Evolutionary conservation across 192 early-diverging fungal genomes (phyloP), one percentile per base, ranked within the genome.

Genomic region (Geosiphon pyriformis): DNA sequence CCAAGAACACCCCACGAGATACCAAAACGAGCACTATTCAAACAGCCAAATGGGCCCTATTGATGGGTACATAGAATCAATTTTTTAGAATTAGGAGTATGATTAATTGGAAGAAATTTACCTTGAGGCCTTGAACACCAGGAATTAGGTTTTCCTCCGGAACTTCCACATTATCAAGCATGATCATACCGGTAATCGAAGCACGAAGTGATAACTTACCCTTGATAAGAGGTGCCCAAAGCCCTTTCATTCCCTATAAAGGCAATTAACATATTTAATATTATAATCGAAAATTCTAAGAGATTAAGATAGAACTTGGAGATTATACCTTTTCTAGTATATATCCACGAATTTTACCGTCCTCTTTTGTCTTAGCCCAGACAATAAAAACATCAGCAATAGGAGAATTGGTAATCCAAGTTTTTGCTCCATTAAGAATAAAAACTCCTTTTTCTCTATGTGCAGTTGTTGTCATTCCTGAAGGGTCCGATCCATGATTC

Each of bases 331-430:
- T 92, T 72, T 98, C 96, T 22, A 98, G 79, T 35, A 98, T 88
- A 61, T 96, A 98, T 1, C 96, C 96, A 55, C 91, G 87, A 71
- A 98, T 97, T 71, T 85, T 83, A 59, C 72, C 68, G 70, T 91
- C 88, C 4, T 92, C 91, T 49, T 69, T 70, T 49, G 84, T 83
- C 78, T 94, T 96, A 32, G 93, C 96, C 96, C 96, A 98, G 25
- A 98, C 82, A 26, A 98, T 82, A 82, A 95, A 96, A 26, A 97
- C 88, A 58, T 97, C 94, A 48, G 96, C 96, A 53, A 98, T 90
- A 11, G 96, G 96, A 33, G 93, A 93, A 83, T 98, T 98, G 63
- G 96, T 96, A 76, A 95, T 99, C 96, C 96, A 99, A 53, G 92
- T 97, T 80, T 99, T 99, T 78, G 86, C 82, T 3, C 96, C 96